Evolutionary conservation across 148 eudicot genomes (phyloP).

Genomic region (Rhododendron molle): DNA sequence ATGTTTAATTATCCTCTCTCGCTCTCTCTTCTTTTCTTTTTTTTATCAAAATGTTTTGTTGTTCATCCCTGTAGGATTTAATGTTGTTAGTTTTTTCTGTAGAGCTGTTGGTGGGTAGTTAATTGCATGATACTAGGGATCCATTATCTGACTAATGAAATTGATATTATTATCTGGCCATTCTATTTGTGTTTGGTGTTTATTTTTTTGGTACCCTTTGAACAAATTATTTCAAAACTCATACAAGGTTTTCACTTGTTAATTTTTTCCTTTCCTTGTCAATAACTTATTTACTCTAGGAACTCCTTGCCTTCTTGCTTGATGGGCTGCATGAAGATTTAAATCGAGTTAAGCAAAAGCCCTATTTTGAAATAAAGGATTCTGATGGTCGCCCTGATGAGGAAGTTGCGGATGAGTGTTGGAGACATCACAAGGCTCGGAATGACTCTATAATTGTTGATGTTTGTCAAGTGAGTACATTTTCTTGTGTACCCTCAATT

Average conservation of each 20-base stretch:
- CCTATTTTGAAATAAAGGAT: slow-evolving; percentile 81
- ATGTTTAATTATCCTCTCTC: not conserved
- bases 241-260: not conserved
- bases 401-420: slow-evolving; percentile 87
- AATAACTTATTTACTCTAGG: slow-evolving; percentile 33
- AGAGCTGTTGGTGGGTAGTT: not conserved
- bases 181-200: not conserved
- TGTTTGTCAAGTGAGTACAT: slow-evolving; percentile 63
- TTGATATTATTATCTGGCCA: slow-evolving; percentile 3
- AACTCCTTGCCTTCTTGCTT: slow-evolving; percentile 89
- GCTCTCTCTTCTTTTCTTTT: not conserved
- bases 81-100: slow-evolving; percentile 1
- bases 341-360: slow-evolving; percentile 90
- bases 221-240: not conserved
- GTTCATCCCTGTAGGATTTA: not conserved
- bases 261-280: not conserved
- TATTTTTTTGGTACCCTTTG: not conserved
- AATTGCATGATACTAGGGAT: not conserved
- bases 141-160: not conserved
- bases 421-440: slow-evolving; percentile 84
- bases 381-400: slow-evolving; percentile 77
- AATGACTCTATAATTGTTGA: slow-evolving; percentile 90
- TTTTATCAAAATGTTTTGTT: not conserved
- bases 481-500: not conserved
- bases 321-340: slow-evolving; percentile 96